Evolutionary conservation across 306 rosid genomes (phyloP), one percentile per base, ranked within the genome.

Genomic region (Rosa chinensis): DNA sequence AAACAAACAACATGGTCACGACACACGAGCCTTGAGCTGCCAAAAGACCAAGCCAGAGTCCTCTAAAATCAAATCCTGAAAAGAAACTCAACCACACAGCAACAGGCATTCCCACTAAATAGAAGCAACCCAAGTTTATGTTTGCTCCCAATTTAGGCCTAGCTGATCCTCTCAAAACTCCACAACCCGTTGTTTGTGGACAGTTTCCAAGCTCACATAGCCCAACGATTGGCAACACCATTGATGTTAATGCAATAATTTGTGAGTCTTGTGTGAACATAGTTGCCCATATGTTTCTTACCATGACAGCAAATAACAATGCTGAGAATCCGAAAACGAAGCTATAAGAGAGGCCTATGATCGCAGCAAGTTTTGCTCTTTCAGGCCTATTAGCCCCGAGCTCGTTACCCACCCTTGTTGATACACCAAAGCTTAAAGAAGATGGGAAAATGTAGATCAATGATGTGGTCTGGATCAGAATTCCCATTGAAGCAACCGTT

Each of bases 401-500:
- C 53, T 95, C 97, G 37, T 95, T 95, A 4, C 98, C 98, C 1
- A 95, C 97, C 63, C 99, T 89, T 10, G 99, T 92, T 1, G 99
- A 95, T 3, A 95, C 98, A 0, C 88, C 95, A n/a, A 95, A 88
- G 81, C 97, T 90, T 21, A 95, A 18, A 0, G 99, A 94, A 45
- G 97, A 92, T 0, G 99, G 97, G 58, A 92, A 95, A 86, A 95
- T 91, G 92, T 95, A 95, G 23, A 95, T 90, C 76, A 95, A 75
- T 1, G 98, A 90, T 0, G 99, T 95, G 21, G 96, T 91, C 76
- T 95, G 99, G 42, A 95, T 95, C 81, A 95, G 23, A 77, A 95
- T 84, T 10, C 99, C 99, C 99, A 95, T 95, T 0, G 99, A 95
- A 0, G 97, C 98, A 32, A 92, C 97, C 2, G 97, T 92, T 77